Evolutionary conservation across 2,329 filamentous ascomycete species (phyloP).

Genomic region (Tolypocladium nubicola): DNA sequence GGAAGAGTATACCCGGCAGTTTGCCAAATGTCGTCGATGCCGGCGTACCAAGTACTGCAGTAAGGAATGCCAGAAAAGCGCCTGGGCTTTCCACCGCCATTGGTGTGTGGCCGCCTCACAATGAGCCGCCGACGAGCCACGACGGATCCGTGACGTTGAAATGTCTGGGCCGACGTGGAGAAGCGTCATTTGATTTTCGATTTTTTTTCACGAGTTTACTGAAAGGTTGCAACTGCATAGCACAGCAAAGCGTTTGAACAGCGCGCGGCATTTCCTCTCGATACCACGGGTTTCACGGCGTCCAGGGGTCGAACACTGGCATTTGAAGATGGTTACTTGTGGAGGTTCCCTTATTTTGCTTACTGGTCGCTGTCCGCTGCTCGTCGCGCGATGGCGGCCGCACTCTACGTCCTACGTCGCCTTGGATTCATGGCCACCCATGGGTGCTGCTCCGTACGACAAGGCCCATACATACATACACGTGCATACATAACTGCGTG

Average conservation of each 20-base stretch:
- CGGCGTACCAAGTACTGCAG: conserved; percentile 98
- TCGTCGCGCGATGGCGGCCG: not conserved
- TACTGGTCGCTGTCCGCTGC: conserved; percentile 1
- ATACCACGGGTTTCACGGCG: conserved; percentile 29
- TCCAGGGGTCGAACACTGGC: conserved; percentile 13
- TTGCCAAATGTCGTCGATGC: conserved; percentile 94
- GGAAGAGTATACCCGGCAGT: conserved; percentile 94
- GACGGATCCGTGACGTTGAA: not conserved
- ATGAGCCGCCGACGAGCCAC: conserved; percentile 17
- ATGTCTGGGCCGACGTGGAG: not conserved
- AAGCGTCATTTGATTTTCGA: not conserved
- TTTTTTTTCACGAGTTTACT: conserved; percentile 18
- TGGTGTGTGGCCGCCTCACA: conserved; percentile 78
- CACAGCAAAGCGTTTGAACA: conserved; percentile 30
- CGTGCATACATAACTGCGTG: not conserved
- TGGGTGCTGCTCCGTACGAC: not conserved
- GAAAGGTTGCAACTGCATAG: conserved; percentile 26
- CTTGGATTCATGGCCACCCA: not conserved
- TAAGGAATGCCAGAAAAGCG: conserved; percentile 98
- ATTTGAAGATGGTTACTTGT: conserved; percentile 5
- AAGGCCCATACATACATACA: not conserved
- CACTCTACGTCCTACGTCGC: not conserved
- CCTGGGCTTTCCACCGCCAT: conserved; percentile 95
- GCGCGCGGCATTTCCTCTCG: conserved; percentile 30
- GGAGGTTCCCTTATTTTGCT: conserved; percentile 1